phyloP scores from a whole-genome alignment of 192 early-diverging fungal species.

The Neocallimastix lanati region DNA sequence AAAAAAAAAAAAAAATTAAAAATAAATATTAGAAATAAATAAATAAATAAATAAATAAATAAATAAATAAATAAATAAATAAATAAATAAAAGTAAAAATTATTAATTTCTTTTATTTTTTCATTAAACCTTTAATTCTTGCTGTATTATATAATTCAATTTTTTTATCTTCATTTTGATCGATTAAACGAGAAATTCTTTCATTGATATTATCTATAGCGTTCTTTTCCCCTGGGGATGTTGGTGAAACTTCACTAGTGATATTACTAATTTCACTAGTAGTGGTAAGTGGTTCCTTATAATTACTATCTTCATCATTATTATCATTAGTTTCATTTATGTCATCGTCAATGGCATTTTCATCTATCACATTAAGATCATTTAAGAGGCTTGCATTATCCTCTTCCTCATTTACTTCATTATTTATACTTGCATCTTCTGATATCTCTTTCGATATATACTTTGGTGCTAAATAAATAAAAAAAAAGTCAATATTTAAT shows the following conservation, averaged over 20 bases:
- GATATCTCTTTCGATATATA: not conserved
- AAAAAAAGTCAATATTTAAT: too few species aligned
- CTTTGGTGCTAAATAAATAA: not conserved
- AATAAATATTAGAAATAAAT: too few species aligned
- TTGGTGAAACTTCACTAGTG: not conserved
- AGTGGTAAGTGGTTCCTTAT: not conserved
- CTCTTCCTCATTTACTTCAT: too few species aligned
- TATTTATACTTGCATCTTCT: not conserved
- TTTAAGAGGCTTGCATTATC: not conserved
- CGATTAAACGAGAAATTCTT: conserved; percentile 35
- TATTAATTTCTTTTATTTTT: too few species aligned
- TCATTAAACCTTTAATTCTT: conserved; percentile 14
- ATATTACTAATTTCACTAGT: not conserved
- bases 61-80: too few species aligned
- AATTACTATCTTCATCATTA: too few species aligned
- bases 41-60: too few species aligned
- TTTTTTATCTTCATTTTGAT: conserved; percentile 39
- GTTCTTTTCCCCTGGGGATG: conserved; percentile 3
- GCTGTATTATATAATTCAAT: conserved; percentile 52
- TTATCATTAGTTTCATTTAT: not conserved
- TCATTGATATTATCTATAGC: conserved; percentile 16
- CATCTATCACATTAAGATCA: not conserved
- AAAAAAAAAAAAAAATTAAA: too few species aligned
- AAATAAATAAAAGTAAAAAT: too few species aligned
- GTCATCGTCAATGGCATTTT: not conserved